These are phyloP conservation scores for Myriosclerotinia duriaeana DNA, from an alignment of 2,329 filamentous ascomycete species.

Conservation along the genomic window DNA sequence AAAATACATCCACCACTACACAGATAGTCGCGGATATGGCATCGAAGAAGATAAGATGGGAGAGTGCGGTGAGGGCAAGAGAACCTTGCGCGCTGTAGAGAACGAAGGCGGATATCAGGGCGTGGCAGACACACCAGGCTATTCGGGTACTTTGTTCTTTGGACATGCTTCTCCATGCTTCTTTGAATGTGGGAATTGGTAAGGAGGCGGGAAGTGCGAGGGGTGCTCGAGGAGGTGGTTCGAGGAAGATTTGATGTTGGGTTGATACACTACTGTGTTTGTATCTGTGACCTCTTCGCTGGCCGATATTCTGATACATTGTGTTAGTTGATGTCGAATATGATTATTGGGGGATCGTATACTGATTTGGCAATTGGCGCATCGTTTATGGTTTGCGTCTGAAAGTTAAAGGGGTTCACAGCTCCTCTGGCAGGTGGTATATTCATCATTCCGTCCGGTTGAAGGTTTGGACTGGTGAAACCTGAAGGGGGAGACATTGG, in stretches of 20 bases:
- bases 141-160: constrained; percentile 79
- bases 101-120: constrained; percentile 77
- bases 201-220: constrained; percentile 87
- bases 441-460: constrained; percentile 40
- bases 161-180: constrained; percentile 89
- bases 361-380: constrained; percentile 73
- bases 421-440: constrained; percentile 34
- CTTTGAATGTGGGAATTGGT: constrained; percentile 82
- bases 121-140: constrained; percentile 88
- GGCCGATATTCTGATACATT: constrained; percentile 72
- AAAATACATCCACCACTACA: constrained; percentile 86
- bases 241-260: constrained; percentile 91
- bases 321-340: constrained; percentile 14
- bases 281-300: constrained; percentile 93
- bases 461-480: constrained; percentile 27
- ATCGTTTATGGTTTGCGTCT: constrained; percentile 75
- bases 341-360: constrained; percentile 39
- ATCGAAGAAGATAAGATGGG: constrained; percentile 92
- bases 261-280: constrained; percentile 91
- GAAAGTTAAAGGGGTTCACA: constrained; percentile 88
- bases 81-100: constrained; percentile 84
- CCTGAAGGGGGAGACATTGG: constrained; percentile 36
- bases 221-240: constrained; percentile 81
- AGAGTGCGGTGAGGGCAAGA: constrained; percentile 86
- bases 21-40: constrained; percentile 89